Conservation (phyloP, 768 basidiomycete genomes). For the Ramaria rubella region DNA sequence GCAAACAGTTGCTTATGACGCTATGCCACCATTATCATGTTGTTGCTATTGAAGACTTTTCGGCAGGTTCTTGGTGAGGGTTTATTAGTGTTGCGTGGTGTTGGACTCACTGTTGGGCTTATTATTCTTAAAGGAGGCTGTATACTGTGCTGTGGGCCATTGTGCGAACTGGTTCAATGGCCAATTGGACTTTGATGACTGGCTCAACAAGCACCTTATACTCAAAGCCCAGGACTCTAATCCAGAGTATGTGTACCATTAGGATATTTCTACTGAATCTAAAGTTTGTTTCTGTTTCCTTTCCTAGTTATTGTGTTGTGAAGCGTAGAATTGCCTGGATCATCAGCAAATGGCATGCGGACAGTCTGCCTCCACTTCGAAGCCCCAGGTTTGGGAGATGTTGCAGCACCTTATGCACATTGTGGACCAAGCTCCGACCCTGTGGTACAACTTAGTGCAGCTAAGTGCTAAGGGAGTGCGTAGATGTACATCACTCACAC, state of each 20-base stretch:
- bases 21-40: conserved; percentile 65
- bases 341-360: conserved; percentile 81
- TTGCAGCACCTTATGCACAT: conserved; percentile 67
- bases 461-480: conserved; percentile 72
- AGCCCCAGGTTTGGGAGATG: conserved; percentile 66
- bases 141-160: conserved; percentile 87
- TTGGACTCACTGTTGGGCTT: background rate
- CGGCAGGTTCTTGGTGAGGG: conserved; percentile 52
- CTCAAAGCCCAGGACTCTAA: conserved; percentile 55
- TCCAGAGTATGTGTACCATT: conserved; percentile 40
- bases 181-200: conserved; percentile 60
- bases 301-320: conserved; percentile 73
- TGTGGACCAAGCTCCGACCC: conserved; percentile 65
- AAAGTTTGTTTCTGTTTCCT: conserved; percentile 7
- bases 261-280: background rate
- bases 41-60: conserved; percentile 56
- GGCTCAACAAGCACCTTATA: conserved; percentile 56
- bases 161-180: conserved; percentile 59
- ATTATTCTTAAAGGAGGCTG: conserved; percentile 62
- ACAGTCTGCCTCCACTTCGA: conserved; percentile 49
- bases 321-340: conserved; percentile 96
- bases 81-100: background rate
- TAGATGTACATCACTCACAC: conserved; percentile 56
- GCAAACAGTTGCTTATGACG: conserved; percentile 85
- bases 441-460: conserved; percentile 83